Conservation (phyloP, 352 stramenopile species). For the Pythium insidiosum region DNA sequence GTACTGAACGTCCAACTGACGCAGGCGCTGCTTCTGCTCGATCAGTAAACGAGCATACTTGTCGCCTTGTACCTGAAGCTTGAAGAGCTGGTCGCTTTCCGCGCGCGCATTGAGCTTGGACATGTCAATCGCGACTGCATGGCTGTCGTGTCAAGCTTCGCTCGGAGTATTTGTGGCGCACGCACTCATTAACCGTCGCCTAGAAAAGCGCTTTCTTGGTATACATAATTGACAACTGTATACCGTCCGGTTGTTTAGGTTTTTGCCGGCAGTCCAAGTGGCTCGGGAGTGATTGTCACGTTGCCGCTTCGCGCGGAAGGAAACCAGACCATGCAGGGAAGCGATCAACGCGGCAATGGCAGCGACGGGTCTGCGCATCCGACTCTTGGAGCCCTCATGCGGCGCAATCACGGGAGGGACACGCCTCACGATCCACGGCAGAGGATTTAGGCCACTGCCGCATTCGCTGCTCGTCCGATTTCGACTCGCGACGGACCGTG, state of each 20-base stretch:
- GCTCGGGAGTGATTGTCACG: no score
- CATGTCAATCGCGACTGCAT: constrained; percentile 23
- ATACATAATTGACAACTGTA: no score
- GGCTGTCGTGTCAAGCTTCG: no score
- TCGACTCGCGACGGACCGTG: constrained; percentile 18
- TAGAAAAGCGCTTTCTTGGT: constrained; percentile 10
- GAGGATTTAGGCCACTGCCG: constrained; percentile 41
- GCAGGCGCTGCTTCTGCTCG: constrained; percentile 62
- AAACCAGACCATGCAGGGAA: no score
- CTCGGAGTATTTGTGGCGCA: no score
- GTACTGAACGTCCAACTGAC: constrained; percentile 60
- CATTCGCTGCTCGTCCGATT: constrained; percentile 66
- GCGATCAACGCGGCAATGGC: no score
- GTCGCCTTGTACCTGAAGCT: constrained; percentile 73
- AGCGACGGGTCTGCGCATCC: no score
- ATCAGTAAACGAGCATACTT: constrained; percentile 66
- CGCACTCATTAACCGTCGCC: no score
- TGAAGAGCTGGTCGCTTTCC: constrained; percentile 77
- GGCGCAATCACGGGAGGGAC: constrained; percentile 38
- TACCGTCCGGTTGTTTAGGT: no score
- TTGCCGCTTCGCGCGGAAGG: no score
- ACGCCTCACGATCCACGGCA: constrained; percentile 47
- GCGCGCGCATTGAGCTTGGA: constrained; percentile 55
- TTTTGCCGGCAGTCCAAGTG: no score
- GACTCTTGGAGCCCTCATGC: constrained; percentile 38